Evolutionary conservation across 2,329 filamentous ascomycete genomes (phyloP), one percentile per base, ranked within the genome.

Genomic region (Paraphaeosphaeria sporulosa): DNA sequence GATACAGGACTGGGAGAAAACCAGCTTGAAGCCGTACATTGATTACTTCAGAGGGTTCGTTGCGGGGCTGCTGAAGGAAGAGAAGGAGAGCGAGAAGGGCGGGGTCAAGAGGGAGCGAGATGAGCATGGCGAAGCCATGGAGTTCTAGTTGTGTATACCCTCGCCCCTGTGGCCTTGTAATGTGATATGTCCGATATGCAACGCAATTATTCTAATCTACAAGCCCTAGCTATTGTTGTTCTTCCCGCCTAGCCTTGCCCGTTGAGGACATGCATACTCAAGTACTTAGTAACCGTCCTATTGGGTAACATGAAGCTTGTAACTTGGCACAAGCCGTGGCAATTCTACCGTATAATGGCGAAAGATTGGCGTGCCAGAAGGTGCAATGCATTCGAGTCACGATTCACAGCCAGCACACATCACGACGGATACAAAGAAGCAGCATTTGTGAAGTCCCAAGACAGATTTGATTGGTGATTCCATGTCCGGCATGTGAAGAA

Each of bases 1-100:
- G 58, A 71, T 91, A 50, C 86, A 90, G 67, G 95, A 99, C 74
- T 98, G 94, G 89, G 94, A 99, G 80, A 99, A 98, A 87, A 99
- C 95, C 25, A 93, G 92, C 66, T 79, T 99, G 73, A 96, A 91
- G 81, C 93, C 93, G 9, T 98, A 96, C 75, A 88, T 98, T 38
- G 94, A 98, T 59, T 89, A 90, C 68, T 98, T 99, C 79, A 86
- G 91, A 67, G 85, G 84, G 0, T 96, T 97, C 78, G 92, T 98
- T 8, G 85, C 87, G 10, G 85, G 82, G 0, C 77, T 99, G 57
- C 84, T 97, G 77, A 94, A 90, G 76, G 94, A 96, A 60, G 89
- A 91, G 70, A 79, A 78, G 30, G 48, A 91, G 70, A 79, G 78
- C 21, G 53, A 60, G 65, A 47, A 54, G 61, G 64, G 64, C 7